A percentile compares a stretch with the other conserved stretches of the same genome.
phyloP scores from a whole-genome alignment of 78 protist genomes.

The Dictyostelium firmibasis region DNA sequence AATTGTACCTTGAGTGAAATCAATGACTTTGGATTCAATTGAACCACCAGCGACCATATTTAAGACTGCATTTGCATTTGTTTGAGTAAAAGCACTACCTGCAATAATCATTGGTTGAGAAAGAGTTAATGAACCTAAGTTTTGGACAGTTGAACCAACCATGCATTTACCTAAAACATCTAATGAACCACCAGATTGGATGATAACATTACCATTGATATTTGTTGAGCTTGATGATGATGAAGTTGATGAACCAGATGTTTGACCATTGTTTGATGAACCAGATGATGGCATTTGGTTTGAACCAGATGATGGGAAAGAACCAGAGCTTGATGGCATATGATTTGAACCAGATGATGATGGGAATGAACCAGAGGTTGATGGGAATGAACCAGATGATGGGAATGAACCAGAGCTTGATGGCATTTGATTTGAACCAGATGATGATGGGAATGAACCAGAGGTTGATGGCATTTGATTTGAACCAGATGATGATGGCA shows the following conservation, averaged over 20 bases:
- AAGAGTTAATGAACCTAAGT: conserved; percentile 8
- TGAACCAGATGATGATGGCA: background rate
- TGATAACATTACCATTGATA: conserved; percentile 29
- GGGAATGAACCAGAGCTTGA: background rate
- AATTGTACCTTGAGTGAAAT: conserved; percentile 23
- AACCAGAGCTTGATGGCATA: background rate
- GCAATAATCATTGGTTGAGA: conserved; percentile 33
- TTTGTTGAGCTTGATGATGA: background rate
- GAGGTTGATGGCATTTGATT: background rate
- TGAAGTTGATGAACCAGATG: background rate
- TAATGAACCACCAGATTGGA: conserved; percentile 26
- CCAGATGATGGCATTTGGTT: background rate
- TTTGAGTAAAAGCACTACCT: conserved; percentile 1
- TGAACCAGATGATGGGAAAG: conserved; percentile 9
- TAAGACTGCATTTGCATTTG: conserved; percentile 5
- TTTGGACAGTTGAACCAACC: background rate
- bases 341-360: conserved; percentile 11
- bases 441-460: background rate
- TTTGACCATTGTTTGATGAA: background rate
- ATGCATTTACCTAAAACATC: background rate
- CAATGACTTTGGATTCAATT: conserved; percentile 10
- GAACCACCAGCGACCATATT: conserved; percentile 48
- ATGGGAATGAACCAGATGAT: background rate
- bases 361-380: background rate
- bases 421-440: background rate